These are phyloP conservation scores for Talaromyces islandicus DNA, from an alignment of 2,329 filamentous ascomycete genomes.

Conservation along the genomic window DNA sequence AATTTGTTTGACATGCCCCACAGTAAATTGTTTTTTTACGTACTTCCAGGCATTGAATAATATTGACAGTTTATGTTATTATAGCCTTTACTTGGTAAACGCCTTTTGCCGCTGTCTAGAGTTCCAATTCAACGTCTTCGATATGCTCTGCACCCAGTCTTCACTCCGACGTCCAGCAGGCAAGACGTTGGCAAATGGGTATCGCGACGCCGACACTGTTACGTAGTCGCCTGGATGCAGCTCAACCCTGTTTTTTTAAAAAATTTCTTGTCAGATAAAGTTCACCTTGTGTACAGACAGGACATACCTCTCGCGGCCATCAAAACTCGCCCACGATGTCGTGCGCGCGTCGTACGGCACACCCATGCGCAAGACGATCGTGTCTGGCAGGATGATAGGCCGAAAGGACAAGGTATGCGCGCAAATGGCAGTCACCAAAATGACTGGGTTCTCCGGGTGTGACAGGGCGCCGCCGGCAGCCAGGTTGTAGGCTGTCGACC, in stretches of 20 bases:
- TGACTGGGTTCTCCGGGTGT: constrained; percentile 93
- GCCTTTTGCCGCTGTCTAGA: constrained; percentile 42
- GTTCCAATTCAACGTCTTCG: constrained; percentile 47
- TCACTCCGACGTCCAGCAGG: constrained; percentile 39
- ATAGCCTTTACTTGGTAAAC: constrained; percentile 15
- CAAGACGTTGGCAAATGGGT: constrained; percentile 47
- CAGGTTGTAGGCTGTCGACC: constrained; percentile 91
- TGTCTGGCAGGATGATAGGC: constrained; percentile 94
- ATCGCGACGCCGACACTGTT: constrained; percentile 47
- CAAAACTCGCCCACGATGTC: constrained; percentile 94
- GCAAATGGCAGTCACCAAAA: constrained; percentile 89
- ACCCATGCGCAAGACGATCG: constrained; percentile 84
- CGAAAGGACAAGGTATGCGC: constrained; percentile 92
- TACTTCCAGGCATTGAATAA: no score
- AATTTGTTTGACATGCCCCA: background rate
- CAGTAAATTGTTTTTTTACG: background rate
- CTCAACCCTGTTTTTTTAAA: constrained; percentile 32
- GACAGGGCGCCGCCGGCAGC: constrained; percentile 92
- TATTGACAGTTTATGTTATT: background rate
- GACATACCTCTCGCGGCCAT: constrained; percentile 71
- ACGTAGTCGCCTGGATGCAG: constrained; percentile 47
- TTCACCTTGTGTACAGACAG: background rate
- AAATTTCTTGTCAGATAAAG: constrained; percentile 14
- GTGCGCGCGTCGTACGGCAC: constrained; percentile 92
- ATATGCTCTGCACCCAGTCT: constrained; percentile 47